Conservation (phyloP, 306 rosid species). For the Medicago arabica region DNA sequence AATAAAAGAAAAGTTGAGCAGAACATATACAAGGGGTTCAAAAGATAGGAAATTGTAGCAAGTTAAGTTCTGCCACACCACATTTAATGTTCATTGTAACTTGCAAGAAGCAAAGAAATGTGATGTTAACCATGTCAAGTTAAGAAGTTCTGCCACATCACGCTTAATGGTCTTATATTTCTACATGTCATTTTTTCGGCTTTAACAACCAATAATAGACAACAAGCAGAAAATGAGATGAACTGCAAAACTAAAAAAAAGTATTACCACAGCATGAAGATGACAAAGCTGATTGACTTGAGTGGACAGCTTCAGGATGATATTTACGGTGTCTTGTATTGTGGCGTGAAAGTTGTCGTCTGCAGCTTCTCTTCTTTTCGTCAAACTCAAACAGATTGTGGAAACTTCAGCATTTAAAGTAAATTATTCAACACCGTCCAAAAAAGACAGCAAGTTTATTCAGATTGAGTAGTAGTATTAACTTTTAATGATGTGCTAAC, state of each 20-base stretch:
- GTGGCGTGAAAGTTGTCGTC: constrained; percentile 78
- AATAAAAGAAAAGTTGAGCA: neutral
- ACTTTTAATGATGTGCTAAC: neutral
- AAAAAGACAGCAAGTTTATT: constrained; percentile 22
- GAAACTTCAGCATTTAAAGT: constrained; percentile 58
- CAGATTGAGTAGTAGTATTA: constrained; percentile 14
- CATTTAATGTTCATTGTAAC: neutral
- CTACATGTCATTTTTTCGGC: neutral
- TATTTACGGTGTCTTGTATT: constrained; percentile 87
- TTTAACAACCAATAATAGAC: constrained; percentile 20
- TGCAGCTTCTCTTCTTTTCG: constrained; percentile 84
- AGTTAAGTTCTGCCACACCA: neutral
- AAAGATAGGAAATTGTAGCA: neutral
- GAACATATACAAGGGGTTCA: neutral
- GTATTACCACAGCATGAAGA: constrained; percentile 49
- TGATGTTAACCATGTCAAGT: neutral
- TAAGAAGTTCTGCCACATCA: neutral
- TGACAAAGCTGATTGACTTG: constrained; percentile 54
- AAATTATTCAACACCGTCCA: constrained; percentile 18
- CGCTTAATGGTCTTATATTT: neutral
- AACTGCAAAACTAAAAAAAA: neutral
- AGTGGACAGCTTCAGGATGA: constrained; percentile 50
- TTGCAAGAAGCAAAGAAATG: neutral
- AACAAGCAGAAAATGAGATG: constrained; percentile 10
- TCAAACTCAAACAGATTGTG: constrained; percentile 74